phyloP scores from a whole-genome alignment of 108 stramenopile genomes.

The Epithemia pelagica region DNA sequence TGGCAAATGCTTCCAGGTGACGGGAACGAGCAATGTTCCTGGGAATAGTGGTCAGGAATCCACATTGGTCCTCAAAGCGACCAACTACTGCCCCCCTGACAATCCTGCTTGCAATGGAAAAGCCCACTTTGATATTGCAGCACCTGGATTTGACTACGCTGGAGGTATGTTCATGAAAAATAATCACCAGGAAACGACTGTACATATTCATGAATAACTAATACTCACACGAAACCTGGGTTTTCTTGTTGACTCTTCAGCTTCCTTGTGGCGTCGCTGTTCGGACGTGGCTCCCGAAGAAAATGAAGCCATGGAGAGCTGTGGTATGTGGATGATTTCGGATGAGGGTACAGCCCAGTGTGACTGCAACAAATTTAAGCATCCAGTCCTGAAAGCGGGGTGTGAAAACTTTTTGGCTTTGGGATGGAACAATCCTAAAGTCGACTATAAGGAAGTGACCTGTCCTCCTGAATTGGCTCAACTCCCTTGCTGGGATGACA shows the following conservation, averaged over 20 bases:
- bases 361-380: slow-evolving; percentile 24
- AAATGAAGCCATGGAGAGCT: slow-evolving; percentile 15
- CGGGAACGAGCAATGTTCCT: slow-evolving; percentile 23
- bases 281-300: too few species aligned
- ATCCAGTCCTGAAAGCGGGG: slow-evolving; percentile 12
- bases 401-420: slow-evolving; percentile 35
- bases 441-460: slow-evolving; percentile 34
- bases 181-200: too few species aligned
- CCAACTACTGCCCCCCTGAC: slow-evolving; percentile 23
- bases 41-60: slow-evolving; percentile 11
- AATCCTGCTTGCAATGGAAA: slow-evolving; percentile 9
- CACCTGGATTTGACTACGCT: slow-evolving; percentile 39
- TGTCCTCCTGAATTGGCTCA: slow-evolving; percentile 30
- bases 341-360: slow-evolving; percentile 8
- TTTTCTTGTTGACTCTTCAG: too few species aligned
- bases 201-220: too few species aligned
- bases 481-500: slow-evolving; percentile 29
- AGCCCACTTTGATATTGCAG: slow-evolving; percentile 42
- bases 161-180: slow-evolving; percentile 5
- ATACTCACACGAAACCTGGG: too few species aligned
- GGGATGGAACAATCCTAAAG: slow-evolving; percentile 36
- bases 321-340: slow-evolving; percentile 23
- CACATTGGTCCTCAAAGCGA: not conserved
- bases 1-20: slow-evolving; percentile 43
- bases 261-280: too few species aligned